Evolutionary conservation across 1,284 basidiomycete genomes (phyloP), one percentile per base, ranked within the genome.

Genomic region (Pterula multifida): DNA sequence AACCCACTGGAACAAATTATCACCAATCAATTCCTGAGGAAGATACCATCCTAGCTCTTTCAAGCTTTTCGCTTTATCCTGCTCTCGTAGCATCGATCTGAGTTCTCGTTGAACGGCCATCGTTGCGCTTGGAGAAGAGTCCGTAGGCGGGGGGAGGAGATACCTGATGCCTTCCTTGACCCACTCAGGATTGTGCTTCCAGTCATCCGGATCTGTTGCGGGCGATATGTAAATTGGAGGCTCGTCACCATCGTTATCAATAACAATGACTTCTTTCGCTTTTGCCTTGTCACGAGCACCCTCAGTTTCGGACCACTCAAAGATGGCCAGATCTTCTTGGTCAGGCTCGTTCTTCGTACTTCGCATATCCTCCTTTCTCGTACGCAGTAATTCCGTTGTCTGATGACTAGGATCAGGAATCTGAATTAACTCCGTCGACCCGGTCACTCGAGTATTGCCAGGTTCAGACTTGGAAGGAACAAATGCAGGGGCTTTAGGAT

Each of bases 1-100:
- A 52, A 81, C 74, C 79, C 79, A 82, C 56, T 79, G 79, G 62
- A 79, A 81, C 15, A 81, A 62, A 56, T 82, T 82, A 57, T 81
- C 75, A 4, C 71, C 72, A 24, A 80, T 72, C 39, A 76, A 62
- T 15, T 78, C 73, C 23, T 67, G 70, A 2, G 79, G 71, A 62
- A 82, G 68, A 56, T 77, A 79, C 79, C 79, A 82, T 6, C 79
- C 80, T 3, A 82, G 64, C 47, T 76, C 73, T 49, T 65, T 68
- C 51, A 76, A 58, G 47, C 69, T 72, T 39, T 58, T 60, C 9
- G 74, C 71, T 13, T 52, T 57, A 2, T 72, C 68, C 60, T 81
- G 79, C 54, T 82, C 79, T 53, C 67, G 73, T 46, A 80, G 59
- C 71, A 77, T 75, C 13, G 68, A 57, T 49, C 65, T 71, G 36